These are phyloP conservation scores for Chaetothyriales sp. DNA, from an alignment of 2,329 filamentous ascomycete species.

Conservation along the genomic window DNA sequence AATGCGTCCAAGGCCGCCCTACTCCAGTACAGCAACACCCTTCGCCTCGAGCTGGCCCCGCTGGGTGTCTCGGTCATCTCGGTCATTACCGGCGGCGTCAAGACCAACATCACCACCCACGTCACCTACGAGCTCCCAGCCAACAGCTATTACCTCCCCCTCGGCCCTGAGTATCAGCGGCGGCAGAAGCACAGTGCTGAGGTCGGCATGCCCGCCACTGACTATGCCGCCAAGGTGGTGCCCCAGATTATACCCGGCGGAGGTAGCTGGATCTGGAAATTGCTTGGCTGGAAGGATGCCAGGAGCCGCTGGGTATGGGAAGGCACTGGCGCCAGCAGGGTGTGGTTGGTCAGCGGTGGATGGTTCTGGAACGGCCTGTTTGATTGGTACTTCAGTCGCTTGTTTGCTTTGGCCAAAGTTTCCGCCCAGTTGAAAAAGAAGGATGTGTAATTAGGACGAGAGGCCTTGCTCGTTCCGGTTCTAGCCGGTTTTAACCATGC, in stretches of 20 bases:
- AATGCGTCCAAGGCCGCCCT: constrained; percentile 48
- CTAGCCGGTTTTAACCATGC: too few relatives aligned
- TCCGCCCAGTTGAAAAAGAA: constrained; percentile 1
- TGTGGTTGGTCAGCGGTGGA: constrained; percentile 10
- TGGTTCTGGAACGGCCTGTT: constrained; percentile 11
- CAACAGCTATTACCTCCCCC: constrained; percentile 8
- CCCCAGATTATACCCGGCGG: constrained; percentile 13
- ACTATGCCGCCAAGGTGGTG: constrained; percentile 14
- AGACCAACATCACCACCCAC: constrained; percentile 35
- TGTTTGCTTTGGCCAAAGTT: constrained; percentile 9
- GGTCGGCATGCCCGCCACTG: constrained; percentile 11
- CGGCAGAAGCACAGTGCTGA: constrained; percentile 13
- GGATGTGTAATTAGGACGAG: background rate
- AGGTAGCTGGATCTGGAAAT: constrained; percentile 13
- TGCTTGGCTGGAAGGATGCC: constrained; percentile 10
- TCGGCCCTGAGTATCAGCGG: constrained; percentile 9
- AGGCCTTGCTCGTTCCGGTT: too few relatives aligned
- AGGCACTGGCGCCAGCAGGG: constrained; percentile 10
- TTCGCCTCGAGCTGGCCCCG: constrained; percentile 32
- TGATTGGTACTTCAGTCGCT: constrained; percentile 9
- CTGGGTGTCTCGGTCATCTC: constrained; percentile 39
- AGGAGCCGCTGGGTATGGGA: constrained; percentile 15
- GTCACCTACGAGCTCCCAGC: constrained; percentile 8
- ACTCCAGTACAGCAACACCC: constrained; percentile 43
- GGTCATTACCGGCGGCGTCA: constrained; percentile 47